These are phyloP conservation scores for Emmonsiellopsis sp. DNA, from an alignment of 2,329 filamentous ascomycete species.

Conservation along the genomic window DNA sequence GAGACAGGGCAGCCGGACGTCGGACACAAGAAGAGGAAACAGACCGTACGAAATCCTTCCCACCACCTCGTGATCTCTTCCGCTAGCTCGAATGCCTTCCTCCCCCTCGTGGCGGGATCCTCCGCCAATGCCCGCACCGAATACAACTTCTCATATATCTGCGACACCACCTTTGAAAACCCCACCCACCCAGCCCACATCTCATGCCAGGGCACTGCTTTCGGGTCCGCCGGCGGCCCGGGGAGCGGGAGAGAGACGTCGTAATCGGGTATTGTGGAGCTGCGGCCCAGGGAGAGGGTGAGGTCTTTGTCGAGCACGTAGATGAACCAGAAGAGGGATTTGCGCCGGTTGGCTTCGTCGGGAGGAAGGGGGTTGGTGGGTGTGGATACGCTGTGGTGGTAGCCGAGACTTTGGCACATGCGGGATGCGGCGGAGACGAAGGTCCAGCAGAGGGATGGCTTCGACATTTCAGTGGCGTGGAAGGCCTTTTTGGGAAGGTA, in stretches of 20 bases:
- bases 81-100: slow-evolving; percentile 21
- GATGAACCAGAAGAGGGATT: slow-evolving; percentile 46
- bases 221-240: slow-evolving; percentile 14
- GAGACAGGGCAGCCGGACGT: not conserved
- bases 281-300: slow-evolving; percentile 49
- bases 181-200: slow-evolving; percentile 47
- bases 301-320: slow-evolving; percentile 52
- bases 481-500: slow-evolving; percentile 36
- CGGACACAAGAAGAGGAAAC: not conserved
- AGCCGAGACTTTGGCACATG: slow-evolving; percentile 54
- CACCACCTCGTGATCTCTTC: slow-evolving; percentile 17
- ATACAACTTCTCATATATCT: slow-evolving; percentile 52
- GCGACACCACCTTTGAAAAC: slow-evolving; percentile 47
- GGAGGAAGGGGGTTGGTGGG: slow-evolving; percentile 13
- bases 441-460: slow-evolving; percentile 56
- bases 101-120: slow-evolving; percentile 17
- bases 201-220: slow-evolving; percentile 29
- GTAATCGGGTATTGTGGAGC: slow-evolving; percentile 49
- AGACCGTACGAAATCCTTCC: not conserved
- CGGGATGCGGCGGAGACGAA: slow-evolving; percentile 49
- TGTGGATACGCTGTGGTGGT: slow-evolving; percentile 38
- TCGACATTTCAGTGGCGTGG: slow-evolving; percentile 54
- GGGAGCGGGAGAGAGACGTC: slow-evolving; percentile 45
- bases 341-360: slow-evolving; percentile 18
- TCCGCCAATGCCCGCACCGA: slow-evolving; percentile 22